Conservation (phyloP, 1,284 basidiomycete genomes). For the Tilletia horrida region DNA sequence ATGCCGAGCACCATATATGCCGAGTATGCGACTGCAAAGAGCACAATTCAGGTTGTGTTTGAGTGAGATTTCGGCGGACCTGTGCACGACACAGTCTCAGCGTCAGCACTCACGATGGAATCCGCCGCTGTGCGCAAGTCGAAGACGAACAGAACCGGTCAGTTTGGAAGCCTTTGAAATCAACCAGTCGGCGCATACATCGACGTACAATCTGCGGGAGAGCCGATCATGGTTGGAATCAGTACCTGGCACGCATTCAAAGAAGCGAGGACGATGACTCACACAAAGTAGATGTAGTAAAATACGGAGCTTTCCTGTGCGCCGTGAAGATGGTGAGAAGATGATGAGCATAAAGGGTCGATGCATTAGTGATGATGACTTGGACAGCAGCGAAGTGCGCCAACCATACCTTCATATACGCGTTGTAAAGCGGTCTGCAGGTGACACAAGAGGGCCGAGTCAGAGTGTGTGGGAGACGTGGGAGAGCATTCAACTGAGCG, state of each 20-base stretch:
- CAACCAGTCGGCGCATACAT: background rate
- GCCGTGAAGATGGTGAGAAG: background rate
- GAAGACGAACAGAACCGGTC: background rate
- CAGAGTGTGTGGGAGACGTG: no score
- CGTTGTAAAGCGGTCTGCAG: conserved; percentile 88
- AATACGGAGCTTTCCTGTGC: conserved; percentile 17
- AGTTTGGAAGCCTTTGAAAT: background rate
- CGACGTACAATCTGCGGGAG: conserved; percentile 7
- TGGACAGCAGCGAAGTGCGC: conserved; percentile 61
- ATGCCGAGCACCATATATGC: conserved; percentile 58
- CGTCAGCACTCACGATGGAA: conserved; percentile 19
- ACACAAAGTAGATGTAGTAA: conserved; percentile 32
- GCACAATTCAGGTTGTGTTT: no score
- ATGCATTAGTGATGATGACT: no score
- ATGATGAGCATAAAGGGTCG: background rate
- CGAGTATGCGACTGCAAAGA: conserved; percentile 86
- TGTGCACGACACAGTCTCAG: background rate
- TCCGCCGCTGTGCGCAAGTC: conserved; percentile 17
- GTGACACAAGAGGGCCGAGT: background rate
- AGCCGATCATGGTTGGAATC: background rate
- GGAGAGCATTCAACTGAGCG: background rate
- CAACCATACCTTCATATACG: conserved; percentile 75
- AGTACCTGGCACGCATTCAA: background rate
- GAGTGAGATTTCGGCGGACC: conserved; percentile 59
- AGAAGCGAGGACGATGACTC: background rate